These are phyloP conservation scores for Hortaea werneckii DNA, from an alignment of 2,329 filamentous ascomycete genomes.

Conservation along the genomic window DNA sequence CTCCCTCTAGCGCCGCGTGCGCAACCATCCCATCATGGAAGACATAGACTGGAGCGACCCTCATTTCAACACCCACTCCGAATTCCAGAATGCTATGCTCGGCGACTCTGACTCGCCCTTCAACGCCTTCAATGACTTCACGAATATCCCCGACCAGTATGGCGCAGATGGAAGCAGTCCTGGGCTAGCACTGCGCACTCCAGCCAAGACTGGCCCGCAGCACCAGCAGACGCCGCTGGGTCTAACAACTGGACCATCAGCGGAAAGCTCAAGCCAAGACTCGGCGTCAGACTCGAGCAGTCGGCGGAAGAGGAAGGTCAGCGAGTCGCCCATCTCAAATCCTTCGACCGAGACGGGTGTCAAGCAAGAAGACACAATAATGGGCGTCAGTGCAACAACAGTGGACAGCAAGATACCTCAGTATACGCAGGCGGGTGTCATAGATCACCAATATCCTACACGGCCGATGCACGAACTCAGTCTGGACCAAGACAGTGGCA, in stretches of 20 bases:
- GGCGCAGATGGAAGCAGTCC: constrained; percentile 14
- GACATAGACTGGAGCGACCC: constrained; percentile 18
- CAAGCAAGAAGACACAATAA: constrained; percentile 20
- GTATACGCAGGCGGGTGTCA: constrained; percentile 5
- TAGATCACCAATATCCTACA: constrained; percentile 17
- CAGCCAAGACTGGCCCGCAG: constrained; percentile 16
- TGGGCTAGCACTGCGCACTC: constrained; percentile 16
- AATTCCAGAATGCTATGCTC: constrained; percentile 16
- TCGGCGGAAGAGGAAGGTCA: constrained; percentile 31
- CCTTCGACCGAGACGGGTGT: constrained; percentile 14
- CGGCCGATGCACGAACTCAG: constrained; percentile 24
- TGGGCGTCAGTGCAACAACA: constrained; percentile 9
- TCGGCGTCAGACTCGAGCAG: constrained; percentile 32
- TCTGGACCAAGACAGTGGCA: constrained; percentile 31
- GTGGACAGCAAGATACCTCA: constrained; percentile 14
- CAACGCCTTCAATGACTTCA: constrained; percentile 16
- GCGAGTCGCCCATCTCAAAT: constrained; percentile 26
- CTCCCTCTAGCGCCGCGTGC: not conserved
- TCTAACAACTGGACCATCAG: constrained; percentile 17
- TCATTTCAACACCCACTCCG: constrained; percentile 11
- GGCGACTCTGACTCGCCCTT: constrained; percentile 14
- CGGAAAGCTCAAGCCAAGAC: constrained; percentile 33
- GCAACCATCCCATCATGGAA: not conserved
- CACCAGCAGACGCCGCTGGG: constrained; percentile 8
- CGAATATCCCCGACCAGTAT: constrained; percentile 18